Evolutionary conservation across 805 yeast species (phyloP).

Genomic region (Wickerhamomyces canadensis): DNA sequence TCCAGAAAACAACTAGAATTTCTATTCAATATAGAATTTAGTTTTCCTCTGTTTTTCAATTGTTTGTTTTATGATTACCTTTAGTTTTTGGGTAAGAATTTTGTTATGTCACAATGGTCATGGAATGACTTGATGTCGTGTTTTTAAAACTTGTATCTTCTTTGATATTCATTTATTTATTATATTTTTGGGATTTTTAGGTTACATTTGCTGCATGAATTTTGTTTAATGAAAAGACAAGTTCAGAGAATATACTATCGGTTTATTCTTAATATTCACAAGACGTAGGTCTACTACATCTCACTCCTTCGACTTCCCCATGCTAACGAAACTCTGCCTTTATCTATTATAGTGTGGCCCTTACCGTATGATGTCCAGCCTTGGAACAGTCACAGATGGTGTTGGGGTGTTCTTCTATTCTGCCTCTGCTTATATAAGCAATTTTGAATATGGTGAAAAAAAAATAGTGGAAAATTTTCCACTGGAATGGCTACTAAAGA

Average conservation of each 20-base stretch:
- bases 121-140: conserved; percentile 23
- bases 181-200: conserved; percentile 7
- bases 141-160: conserved; percentile 7
- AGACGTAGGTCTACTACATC: no score
- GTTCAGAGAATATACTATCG: conserved; percentile 20
- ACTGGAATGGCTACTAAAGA: no score
- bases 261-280: not conserved
- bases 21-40: not conserved
- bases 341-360: no score
- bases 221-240: conserved; percentile 38
- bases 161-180: conserved; percentile 12
- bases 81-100: conserved; percentile 8
- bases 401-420: no score
- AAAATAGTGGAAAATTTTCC: not conserved
- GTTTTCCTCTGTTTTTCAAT: conserved; percentile 2
- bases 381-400: conserved; percentile 1
- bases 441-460: not conserved
- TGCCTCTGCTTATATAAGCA: not conserved
- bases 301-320: no score
- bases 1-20: conserved; percentile 89
- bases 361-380: no score
- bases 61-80: conserved; percentile 7
- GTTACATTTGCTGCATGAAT: conserved; percentile 26
- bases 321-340: no score
- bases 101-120: conserved; percentile 22